Percentiles rank a stretch among this genome's conserved stretches.
These are phyloP conservation scores for Xylaria digitata DNA, from an alignment of 2,329 filamentous ascomycete species.

Conservation along the genomic window DNA sequence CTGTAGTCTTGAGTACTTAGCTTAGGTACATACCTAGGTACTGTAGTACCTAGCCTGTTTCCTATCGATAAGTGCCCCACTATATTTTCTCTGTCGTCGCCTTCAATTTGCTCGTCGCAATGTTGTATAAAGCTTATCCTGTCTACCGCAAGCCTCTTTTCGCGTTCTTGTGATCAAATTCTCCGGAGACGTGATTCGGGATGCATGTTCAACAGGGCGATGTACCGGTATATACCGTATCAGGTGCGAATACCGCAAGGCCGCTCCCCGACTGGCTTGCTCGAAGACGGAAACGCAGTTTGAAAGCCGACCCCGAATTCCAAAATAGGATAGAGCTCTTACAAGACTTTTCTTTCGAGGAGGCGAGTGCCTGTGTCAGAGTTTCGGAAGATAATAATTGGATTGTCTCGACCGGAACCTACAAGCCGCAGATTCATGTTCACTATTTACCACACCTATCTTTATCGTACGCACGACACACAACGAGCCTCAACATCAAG, in stretches of 20 bases:
- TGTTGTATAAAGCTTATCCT: not conserved
- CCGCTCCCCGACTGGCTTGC: conserved; percentile 94
- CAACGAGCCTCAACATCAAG: conserved; percentile 88
- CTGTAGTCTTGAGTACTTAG: not conserved
- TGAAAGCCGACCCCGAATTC: conserved; percentile 94
- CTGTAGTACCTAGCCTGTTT: too few species aligned
- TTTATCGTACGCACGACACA: conserved; percentile 90
- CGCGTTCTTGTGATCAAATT: conserved; percentile 14
- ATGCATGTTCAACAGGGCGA: conserved; percentile 89
- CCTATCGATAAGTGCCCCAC: conserved; percentile 35
- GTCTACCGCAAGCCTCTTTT: not conserved
- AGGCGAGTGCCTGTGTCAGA: conserved; percentile 89
- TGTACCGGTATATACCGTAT: conserved; percentile 94
- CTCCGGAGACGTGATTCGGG: conserved; percentile 31
- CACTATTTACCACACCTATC: conserved; percentile 94
- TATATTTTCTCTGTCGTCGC: conserved; percentile 35
- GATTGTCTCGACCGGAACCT: conserved; percentile 92
- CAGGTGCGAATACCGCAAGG: conserved; percentile 86
- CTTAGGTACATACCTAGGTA: not conserved
- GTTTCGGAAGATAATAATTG: conserved; percentile 94
- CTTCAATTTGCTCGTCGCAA: not conserved
- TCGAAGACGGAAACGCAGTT: conserved; percentile 85
- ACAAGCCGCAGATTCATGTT: conserved; percentile 86
- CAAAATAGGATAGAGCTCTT: conserved; percentile 93
- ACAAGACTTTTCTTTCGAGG: conserved; percentile 98